Evolutionary conservation across 306 rosid genomes (phyloP), one percentile per base, ranked within the genome.

Genomic region (Cucumis melo): DNA sequence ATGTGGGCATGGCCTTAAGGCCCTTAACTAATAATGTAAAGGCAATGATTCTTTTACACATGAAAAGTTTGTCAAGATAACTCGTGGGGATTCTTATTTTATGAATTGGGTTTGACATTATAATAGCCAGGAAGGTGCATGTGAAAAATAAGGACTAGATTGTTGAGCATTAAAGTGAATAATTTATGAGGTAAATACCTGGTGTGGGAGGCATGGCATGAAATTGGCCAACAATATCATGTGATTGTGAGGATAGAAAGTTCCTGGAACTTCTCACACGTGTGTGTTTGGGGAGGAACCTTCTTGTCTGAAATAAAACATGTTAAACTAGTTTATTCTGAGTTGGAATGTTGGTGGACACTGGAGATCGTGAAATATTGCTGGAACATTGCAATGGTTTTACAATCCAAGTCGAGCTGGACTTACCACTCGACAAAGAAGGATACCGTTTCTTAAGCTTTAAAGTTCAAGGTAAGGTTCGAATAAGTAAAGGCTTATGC

Each of bases 341-440:
- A 78, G 84, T 78, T 83, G 82, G 74, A 68, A 32, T 38, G 55
- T 66, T 50, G 79, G 51, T 79, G 81, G 80, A 54, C 51, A 76
- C 53, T 67, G n/a, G 3, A 67, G 55, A 67, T 42, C 74, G 5
- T 62, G 85, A 79, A 76, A 68, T 75, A 79, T 76, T 62, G 70
- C 85, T 78, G 15, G 21, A 63, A 76, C 83, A 78, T 55, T 7
- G 67, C 78, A 23, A 67, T 34, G 48, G 71, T 63, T 63, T 63
- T 63, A 8, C 17, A 13, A 63, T 63, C 71, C 48, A 63, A 63
- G 34, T 9, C 41, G 23, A 63, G 67, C 42, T 61, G 67, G 67
- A 61, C 41, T 61, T 32, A 16, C 67, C 42, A 61, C 67, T 29
- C 21, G 14, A 36, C 5, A 61, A 10, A 61, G 42, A 36, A 63